Percentiles rank a stretch among this genome's conserved stretches.
Conservation (phyloP, 257 asterid species). For the Paraleonurus japonicus region DNA sequence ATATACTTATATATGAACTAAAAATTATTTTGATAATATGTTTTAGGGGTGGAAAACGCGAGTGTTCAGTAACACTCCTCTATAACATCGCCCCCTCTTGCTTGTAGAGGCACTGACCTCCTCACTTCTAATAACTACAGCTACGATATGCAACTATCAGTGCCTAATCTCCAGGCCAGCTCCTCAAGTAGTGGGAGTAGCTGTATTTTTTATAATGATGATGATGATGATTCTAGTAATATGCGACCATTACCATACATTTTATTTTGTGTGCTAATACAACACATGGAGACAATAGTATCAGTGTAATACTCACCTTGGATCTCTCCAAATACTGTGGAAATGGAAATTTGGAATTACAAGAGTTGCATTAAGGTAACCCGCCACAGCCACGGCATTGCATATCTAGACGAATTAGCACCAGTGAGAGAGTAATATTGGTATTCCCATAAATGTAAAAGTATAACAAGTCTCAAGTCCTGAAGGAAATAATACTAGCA, state of each 20-base stretch:
- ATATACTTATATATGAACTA: no score
- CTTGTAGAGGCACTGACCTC: no score
- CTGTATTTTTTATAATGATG: not conserved
- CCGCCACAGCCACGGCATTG: conserved; percentile 99
- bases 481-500: not conserved
- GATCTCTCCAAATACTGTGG: conserved; percentile 98
- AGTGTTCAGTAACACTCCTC: not conserved
- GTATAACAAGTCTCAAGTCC: not conserved
- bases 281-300: conserved; percentile 8
- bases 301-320: conserved; percentile 84
- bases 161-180: no score
- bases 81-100: no score
- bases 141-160: no score
- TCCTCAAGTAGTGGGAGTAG: not conserved
- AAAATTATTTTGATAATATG: not conserved
- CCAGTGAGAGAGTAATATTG: conserved; percentile 8
- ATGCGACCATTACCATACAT: not conserved
- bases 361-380: conserved; percentile 92
- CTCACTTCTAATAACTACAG: no score
- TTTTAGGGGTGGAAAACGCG: not conserved
- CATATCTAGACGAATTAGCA: conserved; percentile 68
- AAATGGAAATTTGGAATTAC: conserved; percentile 85
- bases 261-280: not conserved
- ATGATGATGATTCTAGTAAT: not conserved
- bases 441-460: not conserved